A percentile compares a stretch with the other conserved stretches of the same genome.
Conservation (phyloP, 495 filamentous ascomycete genomes). For the Wilcoxina mikolae region DNA sequence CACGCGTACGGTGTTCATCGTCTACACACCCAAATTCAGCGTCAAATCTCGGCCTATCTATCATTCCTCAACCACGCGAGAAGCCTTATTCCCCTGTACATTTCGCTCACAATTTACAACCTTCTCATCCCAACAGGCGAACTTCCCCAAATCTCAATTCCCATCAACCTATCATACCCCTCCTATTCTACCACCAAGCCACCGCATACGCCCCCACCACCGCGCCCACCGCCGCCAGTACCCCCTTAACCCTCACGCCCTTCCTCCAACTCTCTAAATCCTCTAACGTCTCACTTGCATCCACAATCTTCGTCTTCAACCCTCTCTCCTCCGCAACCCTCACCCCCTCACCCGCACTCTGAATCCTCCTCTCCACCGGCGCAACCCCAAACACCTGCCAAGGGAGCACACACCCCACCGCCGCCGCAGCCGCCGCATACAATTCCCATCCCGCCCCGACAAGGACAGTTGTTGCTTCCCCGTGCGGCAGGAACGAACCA, state of each 20-base stretch:
- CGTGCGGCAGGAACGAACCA: slow-evolving; percentile 22
- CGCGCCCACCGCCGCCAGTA: neutral
- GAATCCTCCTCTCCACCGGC: slow-evolving; percentile 11
- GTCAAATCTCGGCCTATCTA: too few relatives aligned
- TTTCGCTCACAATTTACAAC: too few relatives aligned
- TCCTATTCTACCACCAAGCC: slow-evolving; percentile 2
- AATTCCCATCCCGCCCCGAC: slow-evolving; percentile 19
- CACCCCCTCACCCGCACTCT: slow-evolving; percentile 13
- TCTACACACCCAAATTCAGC: too few relatives aligned
- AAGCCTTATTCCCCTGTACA: too few relatives aligned
- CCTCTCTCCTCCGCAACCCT: slow-evolving; percentile 14
- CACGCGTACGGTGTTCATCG: too few relatives aligned
- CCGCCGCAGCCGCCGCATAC: slow-evolving; percentile 17
- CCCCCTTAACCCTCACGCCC: neutral
- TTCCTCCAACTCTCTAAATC: slow-evolving; percentile 19
- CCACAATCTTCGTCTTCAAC: slow-evolving; percentile 12
- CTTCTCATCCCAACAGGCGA: too few relatives aligned
- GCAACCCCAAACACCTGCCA: slow-evolving; percentile 16
- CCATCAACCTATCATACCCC: neutral
- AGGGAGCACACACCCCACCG: slow-evolving; percentile 17
- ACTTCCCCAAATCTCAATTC: too few relatives aligned
- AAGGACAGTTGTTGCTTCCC: slow-evolving; percentile 9
- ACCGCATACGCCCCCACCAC: neutral
- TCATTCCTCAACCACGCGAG: too few relatives aligned
- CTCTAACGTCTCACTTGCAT: slow-evolving; percentile 10